Evolutionary conservation across 2,329 filamentous ascomycete species (phyloP), one percentile per base, ranked within the genome.

Genomic region (Fusarium irregulare): DNA sequence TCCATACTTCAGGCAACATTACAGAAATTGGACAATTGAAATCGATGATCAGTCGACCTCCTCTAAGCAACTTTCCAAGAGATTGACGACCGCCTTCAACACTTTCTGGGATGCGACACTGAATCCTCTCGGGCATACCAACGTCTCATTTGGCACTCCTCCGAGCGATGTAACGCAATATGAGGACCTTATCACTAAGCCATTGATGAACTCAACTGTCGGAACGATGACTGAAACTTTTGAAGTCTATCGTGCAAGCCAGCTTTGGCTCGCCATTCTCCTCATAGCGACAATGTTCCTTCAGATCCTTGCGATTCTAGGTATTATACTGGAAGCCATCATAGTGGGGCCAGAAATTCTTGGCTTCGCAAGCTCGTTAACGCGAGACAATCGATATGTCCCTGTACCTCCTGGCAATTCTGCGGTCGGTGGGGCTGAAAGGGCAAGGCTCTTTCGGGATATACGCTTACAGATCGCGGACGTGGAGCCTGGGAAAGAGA

Each of bases 1-100:
- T 16, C 46, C 27, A 2, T 32, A 8, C 4, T 1, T 3, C 0
- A 2, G 46, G 3, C n/a, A 48, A 1, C 5, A 6, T 0, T 48
- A 13, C 4, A 32, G n/a, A 18, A 3, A 21, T 6, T 48, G 27
- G 46, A 21, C 21, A 21, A n/a, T n/a, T n/a, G n/a, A n/a, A n/a
- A n/a, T n/a, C n/a, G n/a, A n/a, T n/a, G n/a, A n/a, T n/a, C n/a
- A n/a, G n/a, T n/a, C n/a, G n/a, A n/a, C n/a, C n/a, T n/a, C n/a
- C n/a, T n/a, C n/a, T n/a, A n/a, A n/a, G n/a, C 20, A 21, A 21
- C 20, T 21, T 21, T 21, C 21, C 5, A 21, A 5, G 21, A 23
- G 42, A 3, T 14, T 60, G 3, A 34, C 54, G 3, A 58, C 42
- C 0, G 27, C 54, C 2, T 49, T 59, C 4, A 48, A 58, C 3